Base-by-base conservation (phyloP, 441 rosid genomes). In the Erodium texanum region DNA sequence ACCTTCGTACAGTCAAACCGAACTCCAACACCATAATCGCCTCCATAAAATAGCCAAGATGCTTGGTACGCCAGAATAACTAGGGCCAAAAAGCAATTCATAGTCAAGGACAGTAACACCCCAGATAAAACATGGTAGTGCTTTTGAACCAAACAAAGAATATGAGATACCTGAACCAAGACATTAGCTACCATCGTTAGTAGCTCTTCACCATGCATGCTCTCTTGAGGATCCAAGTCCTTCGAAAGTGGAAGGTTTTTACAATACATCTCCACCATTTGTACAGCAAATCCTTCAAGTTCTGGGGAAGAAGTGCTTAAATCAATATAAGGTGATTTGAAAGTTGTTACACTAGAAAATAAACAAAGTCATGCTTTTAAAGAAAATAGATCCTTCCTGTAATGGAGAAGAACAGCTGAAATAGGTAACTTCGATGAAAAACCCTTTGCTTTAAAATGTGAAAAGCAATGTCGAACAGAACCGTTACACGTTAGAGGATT, bases 191-290 rank as follows among this genome's bases (percentile, higher is more conserved):
- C 82, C 79, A 89, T 79, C 70, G 89, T 82, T 69, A 95, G 79
- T 73, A 95, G 86, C 82, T 95, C 99, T 82, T 90, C 98, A 29
- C 99, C 98, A 67, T 89, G 88, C 90, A 95, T 86, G 76, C 83
- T 89, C 83, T 95, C 98, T 75, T 90, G 98, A 63, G 84, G 86
- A 80, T 92, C 99, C 84, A 92, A 81, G 73, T 90, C 95, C 86
- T 84, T 92, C 3, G 98, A 92, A 68, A 90, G 95, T 8, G 89
- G 83, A 74, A 95, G 95, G 74, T 77, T 87, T 76, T 82, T 80
- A 81, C 90, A 86, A 72, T 81, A 90, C 75, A 88, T 77, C 80
- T 90, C 88, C 29, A 75, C 83, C 90, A 92, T 83, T 74, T 86
- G 79, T 61, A 86, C 73, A 18, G 87, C 85, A 75, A 73, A 78